Evolutionary conservation across 2,329 filamentous ascomycete genomes (phyloP), one percentile per base, ranked within the genome.

Genomic region (Penicillium rolfsii): DNA sequence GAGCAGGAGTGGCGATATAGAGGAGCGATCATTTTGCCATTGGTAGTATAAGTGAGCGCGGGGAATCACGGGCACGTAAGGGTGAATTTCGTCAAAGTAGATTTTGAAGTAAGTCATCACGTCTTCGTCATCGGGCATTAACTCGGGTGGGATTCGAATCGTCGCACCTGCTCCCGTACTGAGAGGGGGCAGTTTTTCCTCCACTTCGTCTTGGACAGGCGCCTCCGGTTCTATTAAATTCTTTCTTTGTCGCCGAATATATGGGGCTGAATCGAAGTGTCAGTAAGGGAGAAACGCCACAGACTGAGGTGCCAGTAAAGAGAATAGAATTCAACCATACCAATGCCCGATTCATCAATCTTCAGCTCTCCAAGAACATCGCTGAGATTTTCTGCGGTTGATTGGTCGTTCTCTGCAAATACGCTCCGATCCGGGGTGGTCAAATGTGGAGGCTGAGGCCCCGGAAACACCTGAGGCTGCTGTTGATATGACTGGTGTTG

Each of bases 101-200:
- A 96, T 89, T 41, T 95, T 88, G 73, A 98, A 96, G 73, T 95
- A 96, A 38, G 90, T 85, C 72, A 93, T 80, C 4, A 89, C 89
- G 38, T 91, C 91, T 48, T 91, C 88, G 35, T 97, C 92, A 33
- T 89, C 85, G 0, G 94, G 94, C 93, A 98, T 97, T 71, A 98
- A 84, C 70, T 96, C 93, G 0, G 90, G 91, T 0, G 94, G 95
- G 63, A 98, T 97, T 38, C 92, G 87, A 60, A 97, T 89, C 60
- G 90, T 93, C 24, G 88, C 83, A 53, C 92, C 92, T 7, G 91
- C 85, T 8, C 87, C 86, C 6, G 85, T 84, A 16, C 85, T 84
- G 36, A 89, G 84, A 12, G 87, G 85, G 36, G 91, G 93, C 8
- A 96, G 77, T 33, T 84, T 78, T 48, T 87, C 85, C 67, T 92